Percentiles rank a stretch among this genome's conserved stretches.
Evolutionary conservation across 352 stramenopile species (phyloP).

Genomic region (Pythium utonaiense): DNA sequence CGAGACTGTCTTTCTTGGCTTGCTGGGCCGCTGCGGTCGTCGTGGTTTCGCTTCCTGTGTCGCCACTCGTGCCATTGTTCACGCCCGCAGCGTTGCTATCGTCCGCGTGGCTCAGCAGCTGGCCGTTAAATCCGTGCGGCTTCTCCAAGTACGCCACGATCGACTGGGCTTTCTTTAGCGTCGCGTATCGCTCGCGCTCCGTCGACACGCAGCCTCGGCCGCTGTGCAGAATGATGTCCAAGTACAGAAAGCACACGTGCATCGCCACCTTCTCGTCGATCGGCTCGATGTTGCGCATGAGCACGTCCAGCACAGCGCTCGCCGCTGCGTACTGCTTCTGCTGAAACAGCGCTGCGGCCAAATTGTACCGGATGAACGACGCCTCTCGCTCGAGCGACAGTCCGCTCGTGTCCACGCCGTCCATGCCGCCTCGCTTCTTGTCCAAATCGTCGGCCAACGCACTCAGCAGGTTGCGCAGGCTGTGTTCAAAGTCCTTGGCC

Average conservation of each 20-base stretch:
- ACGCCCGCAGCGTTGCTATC: slow-evolving; percentile 9
- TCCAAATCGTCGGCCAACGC: slow-evolving; percentile 32
- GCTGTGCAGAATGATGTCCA: slow-evolving; percentile 91
- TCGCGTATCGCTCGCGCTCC: slow-evolving; percentile 58
- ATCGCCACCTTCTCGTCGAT: slow-evolving; percentile 91
- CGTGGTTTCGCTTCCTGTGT: slow-evolving; percentile 24
- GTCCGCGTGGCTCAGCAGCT: slow-evolving; percentile 44
- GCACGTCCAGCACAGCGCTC: slow-evolving; percentile 74
- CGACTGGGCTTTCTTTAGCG: slow-evolving; percentile 82
- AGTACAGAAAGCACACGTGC: slow-evolving; percentile 91
- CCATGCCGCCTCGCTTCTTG: slow-evolving; percentile 39
- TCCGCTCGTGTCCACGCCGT: slow-evolving; percentile 8
- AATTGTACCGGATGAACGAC: slow-evolving; percentile 90
- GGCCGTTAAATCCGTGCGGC: slow-evolving; percentile 86
- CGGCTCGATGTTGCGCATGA: slow-evolving; percentile 88
- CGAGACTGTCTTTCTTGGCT: slow-evolving; percentile 48
- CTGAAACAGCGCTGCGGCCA: slow-evolving; percentile 82
- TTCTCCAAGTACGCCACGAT: slow-evolving; percentile 90
- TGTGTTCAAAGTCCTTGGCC: slow-evolving; percentile 70
- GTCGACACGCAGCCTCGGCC: slow-evolving; percentile 80
- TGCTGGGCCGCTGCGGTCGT: slow-evolving; percentile 42
- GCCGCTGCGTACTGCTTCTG: slow-evolving; percentile 90
- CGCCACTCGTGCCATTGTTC: slow-evolving; percentile 17
- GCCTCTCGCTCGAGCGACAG: slow-evolving; percentile 81
- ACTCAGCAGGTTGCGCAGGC: slow-evolving; percentile 56